These are phyloP conservation scores for Ascochyta lentis DNA, from an alignment of 2,329 filamentous ascomycete species.

Conservation along the genomic window DNA sequence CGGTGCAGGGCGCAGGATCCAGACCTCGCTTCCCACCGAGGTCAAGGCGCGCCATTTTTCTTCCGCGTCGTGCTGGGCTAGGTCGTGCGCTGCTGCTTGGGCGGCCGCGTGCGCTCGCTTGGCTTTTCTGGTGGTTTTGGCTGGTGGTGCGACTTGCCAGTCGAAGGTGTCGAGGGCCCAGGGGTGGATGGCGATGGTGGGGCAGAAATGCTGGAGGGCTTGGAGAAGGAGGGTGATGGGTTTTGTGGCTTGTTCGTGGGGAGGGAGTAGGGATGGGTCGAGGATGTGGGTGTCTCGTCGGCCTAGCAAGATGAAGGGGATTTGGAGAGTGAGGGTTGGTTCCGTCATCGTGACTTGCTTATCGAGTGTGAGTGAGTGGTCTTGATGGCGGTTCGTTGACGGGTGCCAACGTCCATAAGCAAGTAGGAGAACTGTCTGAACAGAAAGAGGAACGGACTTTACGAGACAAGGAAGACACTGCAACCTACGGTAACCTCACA, in stretches of 20 bases:
- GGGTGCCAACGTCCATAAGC: too few species aligned
- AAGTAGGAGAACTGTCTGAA: not conserved
- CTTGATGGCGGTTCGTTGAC: too few species aligned
- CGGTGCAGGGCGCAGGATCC: constrained; percentile 8
- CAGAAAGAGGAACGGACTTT: not conserved
- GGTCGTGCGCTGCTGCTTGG: not conserved
- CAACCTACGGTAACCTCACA: not conserved
- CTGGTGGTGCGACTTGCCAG: not conserved
- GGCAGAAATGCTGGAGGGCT: not conserved
- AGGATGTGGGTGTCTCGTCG: not conserved
- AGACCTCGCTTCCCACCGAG: not conserved
- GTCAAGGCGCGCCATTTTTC: not conserved
- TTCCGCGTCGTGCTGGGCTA: not conserved
- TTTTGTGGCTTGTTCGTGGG: not conserved
- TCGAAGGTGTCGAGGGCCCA: not conserved
- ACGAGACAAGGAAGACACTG: not conserved
- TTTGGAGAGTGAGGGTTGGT: constrained; percentile 8
- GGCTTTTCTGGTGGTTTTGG: not conserved
- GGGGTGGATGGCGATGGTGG: not conserved
- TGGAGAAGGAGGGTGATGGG: not conserved
- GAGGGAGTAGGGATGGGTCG: not conserved
- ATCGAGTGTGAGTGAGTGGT: too few species aligned
- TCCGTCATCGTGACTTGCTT: not conserved
- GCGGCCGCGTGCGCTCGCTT: not conserved
- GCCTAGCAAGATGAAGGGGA: constrained; percentile 18